phyloP scores from a whole-genome alignment of 2,329 filamentous ascomycete genomes.

The Penicillium sp. region DNA sequence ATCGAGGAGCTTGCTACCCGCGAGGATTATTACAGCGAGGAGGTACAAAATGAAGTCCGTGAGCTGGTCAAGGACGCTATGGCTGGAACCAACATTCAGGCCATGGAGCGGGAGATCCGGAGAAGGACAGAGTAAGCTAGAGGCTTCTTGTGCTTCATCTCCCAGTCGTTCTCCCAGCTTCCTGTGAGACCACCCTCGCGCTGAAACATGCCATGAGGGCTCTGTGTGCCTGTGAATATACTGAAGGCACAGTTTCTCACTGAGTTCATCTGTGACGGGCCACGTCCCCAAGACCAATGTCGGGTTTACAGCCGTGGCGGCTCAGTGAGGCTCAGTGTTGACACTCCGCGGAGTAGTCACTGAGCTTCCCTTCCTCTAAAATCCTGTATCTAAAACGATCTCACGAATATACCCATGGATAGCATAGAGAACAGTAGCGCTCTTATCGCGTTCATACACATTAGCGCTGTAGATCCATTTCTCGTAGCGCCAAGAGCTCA shows the following conservation, averaged over 20 bases:
- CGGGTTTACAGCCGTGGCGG: not conserved
- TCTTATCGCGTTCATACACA: not conserved
- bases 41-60: conserved; percentile 77
- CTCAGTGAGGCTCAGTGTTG: not conserved
- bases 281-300: not conserved
- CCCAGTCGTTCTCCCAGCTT: not conserved
- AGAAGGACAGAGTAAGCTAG: conserved; percentile 57
- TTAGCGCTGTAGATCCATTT: not conserved
- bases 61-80: conserved; percentile 80
- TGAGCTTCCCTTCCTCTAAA: not conserved
- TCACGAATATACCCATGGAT: conserved; percentile 1
- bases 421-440: not conserved
- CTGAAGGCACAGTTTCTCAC: not conserved
- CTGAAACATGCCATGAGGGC: not conserved
- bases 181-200: not conserved
- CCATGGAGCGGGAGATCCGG: conserved; percentile 64
- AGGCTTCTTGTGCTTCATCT: not conserved
- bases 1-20: conserved; percentile 87
- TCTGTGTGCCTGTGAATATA: not conserved
- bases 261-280: not conserved
- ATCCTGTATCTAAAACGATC: conserved; percentile 3
- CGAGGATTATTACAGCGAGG: conserved; percentile 78
- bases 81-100: conserved; percentile 62
- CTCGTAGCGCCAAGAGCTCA: conserved; percentile 14
- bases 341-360: not conserved